Base-by-base conservation (phyloP, 2,329 filamentous ascomycete genomes). In the Fusarium papillatum region DNA sequence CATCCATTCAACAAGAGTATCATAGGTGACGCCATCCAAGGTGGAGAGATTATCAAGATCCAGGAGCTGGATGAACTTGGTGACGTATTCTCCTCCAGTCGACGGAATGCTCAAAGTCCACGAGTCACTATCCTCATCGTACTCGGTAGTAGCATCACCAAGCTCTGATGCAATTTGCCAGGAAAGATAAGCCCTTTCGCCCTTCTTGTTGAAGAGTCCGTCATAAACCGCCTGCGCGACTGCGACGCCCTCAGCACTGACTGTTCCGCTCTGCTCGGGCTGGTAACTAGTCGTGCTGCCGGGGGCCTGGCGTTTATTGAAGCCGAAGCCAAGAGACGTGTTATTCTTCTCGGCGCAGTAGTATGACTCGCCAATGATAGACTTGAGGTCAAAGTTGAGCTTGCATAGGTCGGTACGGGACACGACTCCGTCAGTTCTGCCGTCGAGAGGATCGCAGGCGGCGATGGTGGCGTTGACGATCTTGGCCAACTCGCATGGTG, bases 1-100 rank as follows among this genome's bases (percentile, higher is more conserved):
- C 84, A 90, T 91, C 88, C 88, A 91, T 19, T 85, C 84, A 22
- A 85, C 83, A 6, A 91, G 84, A 0, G 87, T 90, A 77, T 91
- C 88, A 79, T 90, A 91, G 31, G 88, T 90, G 53, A 91, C 85
- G 69, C 82, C 81, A 73, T 86, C 79, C 9, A 90, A 82, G 53
- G 82, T 78, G 7, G 83, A 79, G 22, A 89, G 82, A 78, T 86
- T 87, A 68, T 83, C 81, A 14, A 82, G 69, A 66, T 87, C 78
- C 7, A 85, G 79, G 3, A 86, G 80, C 77, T 88, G 74, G 7
- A 89, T 63, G 71, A 85, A 87, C 17, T 83, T 83, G 41, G 84
- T 80, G 0, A 87, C 82, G 55, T 79, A 86, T 70, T 82, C 80
- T 19, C 81, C 83, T 48, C 83, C 83, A 10, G 78, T 80, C 3